These are phyloP conservation scores for Sporisorium reilianum DNA, from an alignment of 1,284 basidiomycete genomes.

Conservation along the genomic window DNA sequence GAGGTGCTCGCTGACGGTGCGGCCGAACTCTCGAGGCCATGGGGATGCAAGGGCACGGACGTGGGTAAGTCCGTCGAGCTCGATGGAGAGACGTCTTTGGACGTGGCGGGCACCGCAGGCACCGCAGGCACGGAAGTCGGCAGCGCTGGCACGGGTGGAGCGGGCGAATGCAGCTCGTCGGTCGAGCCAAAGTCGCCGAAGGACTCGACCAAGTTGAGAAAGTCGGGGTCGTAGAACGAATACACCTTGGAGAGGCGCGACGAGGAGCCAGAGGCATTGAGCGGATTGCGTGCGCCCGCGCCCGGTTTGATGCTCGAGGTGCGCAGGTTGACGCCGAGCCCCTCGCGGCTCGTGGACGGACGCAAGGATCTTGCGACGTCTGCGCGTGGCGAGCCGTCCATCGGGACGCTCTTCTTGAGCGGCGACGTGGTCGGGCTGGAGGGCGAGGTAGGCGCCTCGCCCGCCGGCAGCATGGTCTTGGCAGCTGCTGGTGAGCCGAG, in stretches of 20 bases:
- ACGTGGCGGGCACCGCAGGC: no score
- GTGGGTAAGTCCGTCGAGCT: background rate
- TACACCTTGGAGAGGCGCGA: constrained; percentile 72
- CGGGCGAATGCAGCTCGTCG: constrained; percentile 36
- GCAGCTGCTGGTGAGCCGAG: constrained; percentile 17
- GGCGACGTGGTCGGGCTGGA: constrained; percentile 28
- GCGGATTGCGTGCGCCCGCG: constrained; percentile 20
- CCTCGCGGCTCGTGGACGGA: constrained; percentile 30
- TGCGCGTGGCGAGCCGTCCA: constrained; percentile 17
- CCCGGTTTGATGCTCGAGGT: constrained; percentile 15
- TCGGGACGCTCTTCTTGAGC: constrained; percentile 18
- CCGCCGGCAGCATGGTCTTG: constrained; percentile 17
- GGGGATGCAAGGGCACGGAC: background rate
- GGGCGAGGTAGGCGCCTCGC: constrained; percentile 7
- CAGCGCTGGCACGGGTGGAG: constrained; percentile 32
- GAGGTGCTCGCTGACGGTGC: background rate
- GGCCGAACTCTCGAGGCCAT: background rate
- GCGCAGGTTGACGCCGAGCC: constrained; percentile 29
- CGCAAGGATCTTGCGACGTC: constrained; percentile 13
- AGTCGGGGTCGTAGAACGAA: constrained; percentile 82
- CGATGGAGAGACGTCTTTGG: background rate
- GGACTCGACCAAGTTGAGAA: constrained; percentile 73
- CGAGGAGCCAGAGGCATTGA: constrained; percentile 32
- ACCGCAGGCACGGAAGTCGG: constrained; percentile 12
- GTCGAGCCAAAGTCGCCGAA: constrained; percentile 63